Base-by-base conservation (phyloP, 306 rosid species). In the Pyrus communis region DNA sequence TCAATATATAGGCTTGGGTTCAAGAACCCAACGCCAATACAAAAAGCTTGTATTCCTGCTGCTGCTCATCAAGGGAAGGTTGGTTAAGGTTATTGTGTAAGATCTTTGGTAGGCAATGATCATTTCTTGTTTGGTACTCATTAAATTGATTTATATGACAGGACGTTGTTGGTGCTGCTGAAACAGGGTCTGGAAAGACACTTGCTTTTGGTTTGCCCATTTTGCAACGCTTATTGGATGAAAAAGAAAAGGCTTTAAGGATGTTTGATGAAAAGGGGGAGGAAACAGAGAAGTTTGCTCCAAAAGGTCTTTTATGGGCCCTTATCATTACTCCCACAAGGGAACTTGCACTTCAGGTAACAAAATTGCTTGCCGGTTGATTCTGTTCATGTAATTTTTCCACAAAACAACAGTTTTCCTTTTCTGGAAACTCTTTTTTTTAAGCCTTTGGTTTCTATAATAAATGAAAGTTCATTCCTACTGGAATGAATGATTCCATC, bases 61-160 rank as follows among this genome's bases (percentile, higher is more conserved):
- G 97, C 97, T 84, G 97, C 99, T 82, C 95, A 89, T 86, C 97
- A 90, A 82, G 97, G 99, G 81, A 92, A 95, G 97, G 99, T 92
- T 76, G 80, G 85, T 78, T 54, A 64, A 80, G 58, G 67, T 79
- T 80, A 78, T 84, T 80, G 68, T 82, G 74, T 73, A 35, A 28
- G 70, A 35, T 19, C 2, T 52, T 77, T 30, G 71, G 59, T 57
- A 51, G 23, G 68, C 58, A 60, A 67, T 43, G 73, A 35, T 27
- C 25, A 46, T 38, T 27, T 31, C 46, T 64, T 49, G 67, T 75
- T 83, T 66, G 38, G 75, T 69, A 19, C 72, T 63, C 45, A 27
- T 78, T 82, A 60, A 75, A 25, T 78, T 67, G 75, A 54, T 80
- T 73, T 59, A 38, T 72, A 67, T 78, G 89, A 69, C 88, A 95